Percentiles rank a stretch among this genome's conserved stretches.
phyloP scores from a whole-genome alignment of 768 basidiomycete genomes.

The Termitomyces heimii region DNA sequence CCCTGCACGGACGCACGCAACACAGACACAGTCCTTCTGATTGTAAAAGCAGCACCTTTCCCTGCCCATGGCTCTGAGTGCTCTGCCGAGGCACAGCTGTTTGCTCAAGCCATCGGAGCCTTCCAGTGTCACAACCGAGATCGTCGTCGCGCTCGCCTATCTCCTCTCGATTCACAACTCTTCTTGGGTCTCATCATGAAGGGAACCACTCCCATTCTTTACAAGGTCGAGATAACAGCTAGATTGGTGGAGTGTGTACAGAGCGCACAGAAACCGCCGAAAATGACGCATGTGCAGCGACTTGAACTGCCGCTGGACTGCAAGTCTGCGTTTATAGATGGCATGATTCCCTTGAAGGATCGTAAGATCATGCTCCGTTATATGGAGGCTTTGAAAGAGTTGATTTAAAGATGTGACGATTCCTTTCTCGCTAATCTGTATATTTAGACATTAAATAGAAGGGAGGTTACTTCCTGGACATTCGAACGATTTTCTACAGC shows the following conservation, averaged over 20 bases:
- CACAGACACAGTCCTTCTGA: slow-evolving; percentile 10
- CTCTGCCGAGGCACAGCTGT: slow-evolving; percentile 11
- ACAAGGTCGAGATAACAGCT: slow-evolving; percentile 12
- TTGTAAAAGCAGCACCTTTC: slow-evolving; percentile 9
- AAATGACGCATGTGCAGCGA: slow-evolving; percentile 7
- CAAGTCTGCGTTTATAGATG: not conserved
- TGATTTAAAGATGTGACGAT: not conserved
- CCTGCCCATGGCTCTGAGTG: not conserved
- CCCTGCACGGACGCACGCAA: not conserved
- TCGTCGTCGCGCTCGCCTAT: slow-evolving; percentile 12
- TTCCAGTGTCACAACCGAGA: slow-evolving; percentile 14
- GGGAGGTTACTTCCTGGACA: not conserved
- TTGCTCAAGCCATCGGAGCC: slow-evolving; percentile 15
- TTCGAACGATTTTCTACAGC: not conserved
- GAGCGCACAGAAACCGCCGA: slow-evolving; percentile 11
- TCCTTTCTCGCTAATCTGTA: not conserved
- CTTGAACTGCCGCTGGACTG: slow-evolving; percentile 2
- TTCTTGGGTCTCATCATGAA: slow-evolving; percentile 12
- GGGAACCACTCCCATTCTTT: slow-evolving; percentile 13
- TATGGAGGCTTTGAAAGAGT: slow-evolving; percentile 14
- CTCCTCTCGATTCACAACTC: slow-evolving; percentile 7
- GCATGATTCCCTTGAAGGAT: slow-evolving; percentile 11
- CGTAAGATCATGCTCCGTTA: slow-evolving; percentile 9
- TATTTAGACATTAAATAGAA: not conserved
- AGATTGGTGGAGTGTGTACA: slow-evolving; percentile 15